A percentile compares a stretch with the other conserved stretches of the same genome.
Evolutionary conservation across 768 basidiomycete species (phyloP).

Genomic region (Leccinum incarnatum): DNA sequence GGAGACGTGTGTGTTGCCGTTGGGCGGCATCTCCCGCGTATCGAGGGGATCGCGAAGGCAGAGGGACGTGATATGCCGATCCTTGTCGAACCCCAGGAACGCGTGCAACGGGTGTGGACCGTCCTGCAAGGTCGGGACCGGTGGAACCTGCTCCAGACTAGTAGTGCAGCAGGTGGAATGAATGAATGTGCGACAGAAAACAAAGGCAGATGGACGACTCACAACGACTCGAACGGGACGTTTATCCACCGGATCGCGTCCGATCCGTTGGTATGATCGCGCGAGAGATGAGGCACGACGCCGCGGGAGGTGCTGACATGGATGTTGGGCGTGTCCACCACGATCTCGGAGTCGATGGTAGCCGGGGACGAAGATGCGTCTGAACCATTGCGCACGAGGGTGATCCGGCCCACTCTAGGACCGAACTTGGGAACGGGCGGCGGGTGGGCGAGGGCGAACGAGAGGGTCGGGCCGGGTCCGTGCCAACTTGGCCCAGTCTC

Average conservation of each 20-base stretch:
- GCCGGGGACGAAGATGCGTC: neutral
- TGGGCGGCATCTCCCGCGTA: slow-evolving; percentile 67
- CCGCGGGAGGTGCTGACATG: slow-evolving; percentile 69
- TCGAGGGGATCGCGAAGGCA: slow-evolving; percentile 66
- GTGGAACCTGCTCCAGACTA: slow-evolving; percentile 66
- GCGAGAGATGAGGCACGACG: slow-evolving; percentile 68
- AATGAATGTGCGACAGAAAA: neutral
- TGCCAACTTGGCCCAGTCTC: neutral
- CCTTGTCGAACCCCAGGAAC: slow-evolving; percentile 55
- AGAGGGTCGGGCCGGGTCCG: slow-evolving; percentile 12
- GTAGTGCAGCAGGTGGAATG: neutral
- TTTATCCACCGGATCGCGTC: slow-evolving; percentile 60
- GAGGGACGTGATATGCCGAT: slow-evolving; percentile 53
- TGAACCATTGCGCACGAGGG: slow-evolving; percentile 13
- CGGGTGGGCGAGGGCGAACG: slow-evolving; percentile 13
- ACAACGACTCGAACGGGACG: slow-evolving; percentile 83
- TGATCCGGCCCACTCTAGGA: slow-evolving; percentile 25
- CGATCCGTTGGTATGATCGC: slow-evolving; percentile 51
- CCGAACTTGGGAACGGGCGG: slow-evolving; percentile 17
- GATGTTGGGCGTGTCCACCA: slow-evolving; percentile 59
- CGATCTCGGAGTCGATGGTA: slow-evolving; percentile 19
- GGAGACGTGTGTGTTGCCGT: slow-evolving; percentile 55
- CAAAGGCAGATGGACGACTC: slow-evolving; percentile 32
- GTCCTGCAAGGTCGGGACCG: slow-evolving; percentile 58
- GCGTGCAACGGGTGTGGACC: slow-evolving; percentile 57